Percentiles rank a stretch among this genome's conserved stretches.
Evolutionary conservation across 306 rosid genomes (phyloP).

Genomic region (Glycine soja): DNA sequence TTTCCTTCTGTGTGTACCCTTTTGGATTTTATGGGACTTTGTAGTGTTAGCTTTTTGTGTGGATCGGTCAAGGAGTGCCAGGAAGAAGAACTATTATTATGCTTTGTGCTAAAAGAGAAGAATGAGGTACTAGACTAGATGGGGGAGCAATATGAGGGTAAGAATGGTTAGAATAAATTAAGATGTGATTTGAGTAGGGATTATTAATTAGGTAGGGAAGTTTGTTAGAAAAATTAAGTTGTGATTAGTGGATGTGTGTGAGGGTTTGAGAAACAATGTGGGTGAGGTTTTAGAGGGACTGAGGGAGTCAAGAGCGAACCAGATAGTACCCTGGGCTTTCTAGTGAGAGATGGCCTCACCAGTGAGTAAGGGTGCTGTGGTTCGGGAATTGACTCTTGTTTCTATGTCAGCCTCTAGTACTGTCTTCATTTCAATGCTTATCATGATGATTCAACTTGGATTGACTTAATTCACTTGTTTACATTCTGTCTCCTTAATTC

Average conservation of each 20-base stretch:
- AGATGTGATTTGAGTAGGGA: not conserved
- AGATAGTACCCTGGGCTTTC: constrained; percentile 68
- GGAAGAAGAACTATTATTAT: not conserved
- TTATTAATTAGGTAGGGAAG: constrained; percentile 21
- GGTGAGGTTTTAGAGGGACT: constrained; percentile 50
- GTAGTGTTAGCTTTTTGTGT: not conserved
- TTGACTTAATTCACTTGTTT: not conserved
- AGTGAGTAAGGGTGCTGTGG: constrained; percentile 80
- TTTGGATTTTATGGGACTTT: constrained; percentile 15
- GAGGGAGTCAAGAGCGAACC: constrained; percentile 99
- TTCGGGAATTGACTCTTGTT: constrained; percentile 99
- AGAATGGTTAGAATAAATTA: constrained; percentile 38
- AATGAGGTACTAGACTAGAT: not conserved
- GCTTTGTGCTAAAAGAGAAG: not conserved
- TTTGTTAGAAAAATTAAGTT: constrained; percentile 15
- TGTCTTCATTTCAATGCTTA: constrained; percentile 42
- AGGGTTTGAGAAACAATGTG: constrained; percentile 27
- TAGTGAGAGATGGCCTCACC: constrained; percentile 38
- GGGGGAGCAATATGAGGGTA: constrained; percentile 25
- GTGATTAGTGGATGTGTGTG: constrained; percentile 35
- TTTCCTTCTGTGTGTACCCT: not conserved
- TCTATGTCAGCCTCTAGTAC: constrained; percentile 53
- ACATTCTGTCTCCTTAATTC: not conserved
- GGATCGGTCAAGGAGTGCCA: not conserved
- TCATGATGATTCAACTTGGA: constrained; percentile 19